Percentiles rank a stretch among this genome's conserved stretches.
Conservation (phyloP, 306 rosid genomes). For the Erythrophleum fordii region DNA sequence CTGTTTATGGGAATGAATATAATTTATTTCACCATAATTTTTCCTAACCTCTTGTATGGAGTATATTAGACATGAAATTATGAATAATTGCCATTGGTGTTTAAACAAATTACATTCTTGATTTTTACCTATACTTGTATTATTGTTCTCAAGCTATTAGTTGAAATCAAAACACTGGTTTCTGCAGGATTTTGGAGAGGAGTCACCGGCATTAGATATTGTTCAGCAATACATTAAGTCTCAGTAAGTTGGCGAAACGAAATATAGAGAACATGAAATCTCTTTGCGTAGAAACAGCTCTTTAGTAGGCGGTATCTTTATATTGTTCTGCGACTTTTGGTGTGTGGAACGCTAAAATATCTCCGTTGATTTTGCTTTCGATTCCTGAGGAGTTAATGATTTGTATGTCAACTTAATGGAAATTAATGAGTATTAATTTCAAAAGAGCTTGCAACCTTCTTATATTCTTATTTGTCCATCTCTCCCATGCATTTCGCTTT, state of each 20-base stretch:
- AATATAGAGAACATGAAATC: background rate
- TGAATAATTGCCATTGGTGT: background rate
- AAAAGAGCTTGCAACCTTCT: background rate
- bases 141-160: background rate
- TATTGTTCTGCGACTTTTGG: background rate
- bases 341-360: background rate
- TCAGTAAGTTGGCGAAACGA: background rate
- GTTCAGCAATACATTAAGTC: constrained; percentile 29
- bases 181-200: constrained; percentile 36
- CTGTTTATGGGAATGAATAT: background rate
- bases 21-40: background rate
- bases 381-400: background rate
- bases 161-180: background rate
- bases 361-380: background rate
- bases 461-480: background rate
- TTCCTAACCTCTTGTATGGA: background rate
- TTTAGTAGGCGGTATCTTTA: background rate
- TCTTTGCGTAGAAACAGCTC: background rate
- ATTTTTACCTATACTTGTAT: background rate
- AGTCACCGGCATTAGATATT: constrained; percentile 16
- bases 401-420: background rate
- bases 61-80: background rate
- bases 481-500: background rate
- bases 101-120: background rate
- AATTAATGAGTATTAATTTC: background rate